Evolutionary conservation across 2,329 filamentous ascomycete species (phyloP).

Genomic region (Colletotrichum euphorbiae): DNA sequence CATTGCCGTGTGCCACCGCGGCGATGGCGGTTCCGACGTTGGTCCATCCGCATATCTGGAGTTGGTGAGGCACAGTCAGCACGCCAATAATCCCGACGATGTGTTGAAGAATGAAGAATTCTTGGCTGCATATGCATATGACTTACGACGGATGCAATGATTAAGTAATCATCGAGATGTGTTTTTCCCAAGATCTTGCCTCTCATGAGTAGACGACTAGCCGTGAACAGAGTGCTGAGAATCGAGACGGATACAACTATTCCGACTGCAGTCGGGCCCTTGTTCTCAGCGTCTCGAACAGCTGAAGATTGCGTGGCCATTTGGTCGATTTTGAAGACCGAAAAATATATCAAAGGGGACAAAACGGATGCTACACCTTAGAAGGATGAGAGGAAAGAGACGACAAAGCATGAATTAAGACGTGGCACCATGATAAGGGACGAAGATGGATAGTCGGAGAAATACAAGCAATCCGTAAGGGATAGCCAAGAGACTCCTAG

Average conservation of each 20-base stretch:
- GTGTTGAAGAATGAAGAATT: neutral
- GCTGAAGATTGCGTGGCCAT: neutral
- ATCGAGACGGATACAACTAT: constrained; percentile 47
- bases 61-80: neutral
- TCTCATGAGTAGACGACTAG: constrained; percentile 48
- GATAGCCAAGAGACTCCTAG: neutral
- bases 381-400: neutral
- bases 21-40: constrained; percentile 50
- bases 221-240: constrained; percentile 46
- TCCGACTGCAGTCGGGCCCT: constrained; percentile 49
- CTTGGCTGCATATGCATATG: neutral
- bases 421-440: neutral
- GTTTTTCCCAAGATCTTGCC: constrained; percentile 46
- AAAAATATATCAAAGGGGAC: neutral
- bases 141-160: constrained; percentile 48
- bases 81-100: neutral
- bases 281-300: constrained; percentile 31
- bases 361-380: no score
- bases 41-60: constrained; percentile 48
- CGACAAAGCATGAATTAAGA: neutral
- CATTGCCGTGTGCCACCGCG: constrained; percentile 53
- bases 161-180: constrained; percentile 53
- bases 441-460: neutral
- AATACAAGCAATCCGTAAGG: neutral
- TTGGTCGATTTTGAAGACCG: neutral